Percentiles rank a stretch among this genome's conserved stretches.
Conservation (phyloP, 1,284 basidiomycete species). For the Irpex sp. region DNA sequence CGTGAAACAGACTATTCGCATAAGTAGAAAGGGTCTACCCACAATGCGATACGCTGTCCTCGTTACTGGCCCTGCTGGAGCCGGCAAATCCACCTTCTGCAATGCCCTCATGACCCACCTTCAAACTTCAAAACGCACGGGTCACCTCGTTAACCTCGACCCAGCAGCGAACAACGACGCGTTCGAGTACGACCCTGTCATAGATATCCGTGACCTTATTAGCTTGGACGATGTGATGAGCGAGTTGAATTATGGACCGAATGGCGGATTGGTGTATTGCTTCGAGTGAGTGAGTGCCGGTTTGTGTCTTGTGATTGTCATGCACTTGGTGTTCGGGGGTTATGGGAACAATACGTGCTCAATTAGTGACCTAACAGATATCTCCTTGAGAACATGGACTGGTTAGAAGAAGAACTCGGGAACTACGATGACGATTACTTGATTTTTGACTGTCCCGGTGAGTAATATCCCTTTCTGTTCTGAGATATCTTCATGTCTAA, state of each 20-base stretch:
- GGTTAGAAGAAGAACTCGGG: constrained; percentile 97
- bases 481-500: too few species aligned
- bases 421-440: constrained; percentile 97
- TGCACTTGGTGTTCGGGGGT: not conserved
- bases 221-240: constrained; percentile 95
- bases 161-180: constrained; percentile 86
- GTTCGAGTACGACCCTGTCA: constrained; percentile 90
- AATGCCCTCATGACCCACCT: constrained; percentile 90
- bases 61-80: constrained; percentile 90
- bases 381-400: constrained; percentile 95
- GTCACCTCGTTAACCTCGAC: constrained; percentile 96
- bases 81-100: constrained; percentile 97
- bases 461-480: constrained; percentile 14
- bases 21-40: not conserved
- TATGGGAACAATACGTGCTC: not conserved
- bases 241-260: constrained; percentile 94
- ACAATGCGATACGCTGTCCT: constrained; percentile 89
- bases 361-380: constrained; percentile 54
- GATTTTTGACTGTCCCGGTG: constrained; percentile 96
- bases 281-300: constrained; percentile 88
- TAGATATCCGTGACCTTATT: constrained; percentile 95
- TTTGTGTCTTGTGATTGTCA: not conserved
- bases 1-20: too few species aligned
- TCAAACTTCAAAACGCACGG: constrained; percentile 76
- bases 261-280: constrained; percentile 96